A percentile compares a stretch with the other conserved stretches of the same genome.
phyloP scores from a whole-genome alignment of 805 yeast species.

The Maudiozyma pseudohumilis region DNA sequence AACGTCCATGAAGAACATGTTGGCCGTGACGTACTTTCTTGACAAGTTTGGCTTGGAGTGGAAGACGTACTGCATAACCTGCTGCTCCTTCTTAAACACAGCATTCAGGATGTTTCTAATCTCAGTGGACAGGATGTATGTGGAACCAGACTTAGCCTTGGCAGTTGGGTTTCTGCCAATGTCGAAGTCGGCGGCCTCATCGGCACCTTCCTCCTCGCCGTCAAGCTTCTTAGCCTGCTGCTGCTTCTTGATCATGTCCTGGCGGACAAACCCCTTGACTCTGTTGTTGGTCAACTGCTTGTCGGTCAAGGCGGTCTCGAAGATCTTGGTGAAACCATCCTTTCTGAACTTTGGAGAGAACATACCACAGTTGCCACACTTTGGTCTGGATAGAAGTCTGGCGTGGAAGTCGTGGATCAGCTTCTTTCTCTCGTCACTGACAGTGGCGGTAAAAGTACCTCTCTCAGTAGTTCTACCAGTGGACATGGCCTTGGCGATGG shows the following conservation, averaged over 20 bases:
- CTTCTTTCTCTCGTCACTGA: slow-evolving; percentile 75
- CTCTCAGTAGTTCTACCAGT: slow-evolving; percentile 59
- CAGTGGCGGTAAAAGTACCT: slow-evolving; percentile 76
- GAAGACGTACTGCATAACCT: slow-evolving; percentile 61
- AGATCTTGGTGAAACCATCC: slow-evolving; percentile 88
- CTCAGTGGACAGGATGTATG: slow-evolving; percentile 82
- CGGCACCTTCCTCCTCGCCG: slow-evolving; percentile 17
- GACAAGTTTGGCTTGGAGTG: slow-evolving; percentile 61
- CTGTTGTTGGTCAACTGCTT: slow-evolving; percentile 76
- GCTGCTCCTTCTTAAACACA: slow-evolving; percentile 67
- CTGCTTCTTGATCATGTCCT: slow-evolving; percentile 49
- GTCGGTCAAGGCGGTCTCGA: slow-evolving; percentile 76
- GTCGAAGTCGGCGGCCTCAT: slow-evolving; percentile 22
- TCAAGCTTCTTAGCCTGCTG: slow-evolving; percentile 23
- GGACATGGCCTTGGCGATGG: slow-evolving; percentile 62
- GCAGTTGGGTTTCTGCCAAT: slow-evolving; percentile 38
- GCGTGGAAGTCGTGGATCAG: slow-evolving; percentile 67
- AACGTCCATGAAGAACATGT: slow-evolving; percentile 81
- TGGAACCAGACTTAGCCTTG: slow-evolving; percentile 61
- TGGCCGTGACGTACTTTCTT: slow-evolving; percentile 45
- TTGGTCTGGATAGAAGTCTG: slow-evolving; percentile 62
- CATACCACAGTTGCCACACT: slow-evolving; percentile 95
- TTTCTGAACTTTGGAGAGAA: slow-evolving; percentile 88
- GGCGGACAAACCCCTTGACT: slow-evolving; percentile 68
- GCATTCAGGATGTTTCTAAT: slow-evolving; percentile 67